Evolutionary conservation across 257 asterid species (phyloP).

Genomic region (Echium plantagineum): DNA sequence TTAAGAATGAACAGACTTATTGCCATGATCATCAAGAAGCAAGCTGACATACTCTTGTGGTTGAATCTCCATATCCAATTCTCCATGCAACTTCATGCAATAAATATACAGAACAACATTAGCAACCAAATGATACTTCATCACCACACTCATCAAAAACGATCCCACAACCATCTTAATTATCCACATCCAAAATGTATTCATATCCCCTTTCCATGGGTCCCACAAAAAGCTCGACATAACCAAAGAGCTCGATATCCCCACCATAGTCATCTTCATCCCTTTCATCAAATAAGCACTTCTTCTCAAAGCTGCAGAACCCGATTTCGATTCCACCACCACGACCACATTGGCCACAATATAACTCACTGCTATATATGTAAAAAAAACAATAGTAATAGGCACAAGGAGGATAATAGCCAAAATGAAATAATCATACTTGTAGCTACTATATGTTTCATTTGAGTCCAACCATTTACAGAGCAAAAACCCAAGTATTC

Average conservation of each 20-base stretch:
- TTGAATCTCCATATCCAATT: conserved; percentile 67
- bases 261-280: conserved; percentile 23
- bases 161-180: conserved; percentile 32
- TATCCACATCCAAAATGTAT: conserved; percentile 25
- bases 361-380: conserved; percentile 15
- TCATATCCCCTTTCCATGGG: conserved; percentile 12
- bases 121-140: conserved; percentile 31
- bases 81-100: conserved; percentile 66
- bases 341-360: conserved; percentile 28
- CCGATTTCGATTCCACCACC: conserved; percentile 59
- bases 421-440: conserved; percentile 3
- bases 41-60: conserved; percentile 78
- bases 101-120: conserved; percentile 37
- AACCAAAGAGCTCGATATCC: conserved; percentile 11
- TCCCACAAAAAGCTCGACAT: conserved; percentile 9
- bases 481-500: conserved; percentile 1
- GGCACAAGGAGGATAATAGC: not conserved
- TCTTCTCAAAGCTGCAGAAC: conserved; percentile 39
- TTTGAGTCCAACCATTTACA: no score
- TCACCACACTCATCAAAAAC: conserved; percentile 16
- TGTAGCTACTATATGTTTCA: no score
- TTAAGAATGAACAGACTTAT: conserved; percentile 45
- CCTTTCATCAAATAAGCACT: conserved; percentile 54
- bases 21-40: conserved; percentile 68
- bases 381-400: not conserved